Base-by-base conservation (phyloP, 768 basidiomycete genomes). In the Lactarius sanguifluus region DNA sequence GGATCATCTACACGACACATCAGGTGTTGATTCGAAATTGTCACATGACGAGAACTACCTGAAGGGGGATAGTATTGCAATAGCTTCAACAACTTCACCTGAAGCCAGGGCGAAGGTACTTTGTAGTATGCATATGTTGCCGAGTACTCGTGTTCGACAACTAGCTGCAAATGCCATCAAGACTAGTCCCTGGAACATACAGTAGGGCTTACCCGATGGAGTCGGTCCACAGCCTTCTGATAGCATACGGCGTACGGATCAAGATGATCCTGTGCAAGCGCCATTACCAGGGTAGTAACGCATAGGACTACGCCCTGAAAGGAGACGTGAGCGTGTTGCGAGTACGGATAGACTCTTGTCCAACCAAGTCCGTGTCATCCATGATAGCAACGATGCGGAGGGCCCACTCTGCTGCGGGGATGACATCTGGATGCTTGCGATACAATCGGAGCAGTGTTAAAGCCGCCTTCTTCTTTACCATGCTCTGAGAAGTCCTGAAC, bases 401-500 rank as follows among this genome's bases (percentile, higher is more conserved):
- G 0, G 94, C 97, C 97, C 97, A 99, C 74, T 98, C 97, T 20
- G 85, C 86, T 0, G 92, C 92, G 34, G 94, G 93, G 64, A 99
- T 88, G 59, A 97, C 94, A 66, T 92, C 91, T 3, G 95, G 93
- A 73, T 97, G 94, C 75, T 99, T 99, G 64, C 97, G 88, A 73
- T 98, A 98, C 43, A 99, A 79, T 59, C 97, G 84, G 34, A 99
- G 82, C 34, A 98, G 77, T 0, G 97, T 98, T 65, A 99, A 78
- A 1, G 97, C 97, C 2, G 97, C 96, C 76, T 99, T 99, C 81
- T 99, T 99, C 81, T 95, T 96, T 62, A 98, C 97, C 72, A 99
- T 98, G 57, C 81, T 92, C 71, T 90, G 88, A 1, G 96, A 98
- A 23, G 96, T 98, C 54, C 96, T 98, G 68, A 15, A 55, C 64